Percentiles rank a stretch among this genome's conserved stretches.
phyloP scores from a whole-genome alignment of 371 early-diverging fungal genomes.

The Ordospora colligata region DNA sequence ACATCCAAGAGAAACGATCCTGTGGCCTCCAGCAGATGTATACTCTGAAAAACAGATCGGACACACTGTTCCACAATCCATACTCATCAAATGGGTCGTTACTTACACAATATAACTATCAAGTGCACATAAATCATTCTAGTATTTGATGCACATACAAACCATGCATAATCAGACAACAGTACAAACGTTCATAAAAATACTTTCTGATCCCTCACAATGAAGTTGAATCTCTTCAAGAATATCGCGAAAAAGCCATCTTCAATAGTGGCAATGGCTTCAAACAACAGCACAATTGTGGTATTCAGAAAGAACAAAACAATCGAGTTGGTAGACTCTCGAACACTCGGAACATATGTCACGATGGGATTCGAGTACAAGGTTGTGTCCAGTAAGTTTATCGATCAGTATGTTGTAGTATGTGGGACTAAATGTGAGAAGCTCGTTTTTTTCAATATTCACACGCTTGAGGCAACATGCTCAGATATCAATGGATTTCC shows the following conservation, averaged over 20 bases:
- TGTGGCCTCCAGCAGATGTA: slow-evolving; percentile 38
- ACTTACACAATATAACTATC: too few species aligned
- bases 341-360: slow-evolving; percentile 8
- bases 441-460: slow-evolving; percentile 19
- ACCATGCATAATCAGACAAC: too few species aligned
- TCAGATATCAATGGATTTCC: background rate
- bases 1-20: slow-evolving; percentile 43
- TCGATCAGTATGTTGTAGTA: slow-evolving; percentile 17
- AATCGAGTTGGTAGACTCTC: slow-evolving; percentile 7
- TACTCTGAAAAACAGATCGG: slow-evolving; percentile 49
- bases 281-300: slow-evolving; percentile 19
- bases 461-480: background rate
- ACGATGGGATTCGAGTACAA: background rate
- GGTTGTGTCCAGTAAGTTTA: slow-evolving; percentile 1
- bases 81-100: background rate
- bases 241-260: slow-evolving; percentile 16
- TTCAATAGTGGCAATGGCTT: slow-evolving; percentile 17
- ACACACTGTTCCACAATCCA: slow-evolving; percentile 33
- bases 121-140: too few species aligned
- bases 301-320: slow-evolving; percentile 25
- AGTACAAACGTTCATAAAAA: background rate
- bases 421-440: slow-evolving; percentile 14
- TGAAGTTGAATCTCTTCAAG: slow-evolving; percentile 36
- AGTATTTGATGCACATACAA: too few species aligned
- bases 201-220: slow-evolving; percentile 14